Evolutionary conservation across 192 early-diverging fungal genomes (phyloP).

Genomic region (Coemansia furcata): DNA sequence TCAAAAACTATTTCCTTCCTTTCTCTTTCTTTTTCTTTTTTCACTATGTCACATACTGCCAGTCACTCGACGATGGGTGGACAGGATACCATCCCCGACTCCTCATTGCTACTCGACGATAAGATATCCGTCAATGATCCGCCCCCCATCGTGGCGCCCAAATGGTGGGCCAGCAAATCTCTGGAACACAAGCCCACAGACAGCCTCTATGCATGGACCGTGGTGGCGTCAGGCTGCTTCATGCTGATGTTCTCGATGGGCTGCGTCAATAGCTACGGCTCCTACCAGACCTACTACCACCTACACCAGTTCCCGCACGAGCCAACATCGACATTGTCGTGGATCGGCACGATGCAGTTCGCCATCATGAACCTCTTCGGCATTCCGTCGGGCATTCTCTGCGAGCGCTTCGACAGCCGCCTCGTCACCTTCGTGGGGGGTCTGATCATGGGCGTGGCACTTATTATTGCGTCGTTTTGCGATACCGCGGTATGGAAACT

Average conservation of each 20-base stretch:
- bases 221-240: constrained; percentile 52
- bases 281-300: constrained; percentile 52
- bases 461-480: constrained; percentile 59
- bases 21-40: not conserved
- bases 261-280: constrained; percentile 56
- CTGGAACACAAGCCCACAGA: constrained; percentile 31
- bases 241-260: constrained; percentile 57
- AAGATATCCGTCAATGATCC: not conserved
- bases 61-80: constrained; percentile 5
- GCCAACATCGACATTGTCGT: constrained; percentile 47
- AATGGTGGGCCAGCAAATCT: constrained; percentile 48
- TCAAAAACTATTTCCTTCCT: not conserved
- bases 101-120: not conserved
- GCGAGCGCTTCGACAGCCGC: constrained; percentile 54
- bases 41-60: constrained; percentile 5
- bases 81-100: not conserved
- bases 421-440: constrained; percentile 52
- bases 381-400: constrained; percentile 49
- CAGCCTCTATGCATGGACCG: constrained; percentile 51
- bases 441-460: constrained; percentile 49
- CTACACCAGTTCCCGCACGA: constrained; percentile 34
- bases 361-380: constrained; percentile 52
- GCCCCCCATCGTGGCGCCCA: not conserved
- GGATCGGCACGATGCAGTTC: constrained; percentile 55
- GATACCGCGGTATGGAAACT: constrained; percentile 59